Evolutionary conservation across 1,284 basidiomycete genomes (phyloP).

Genomic region (Sphaerobolus stellatus): DNA sequence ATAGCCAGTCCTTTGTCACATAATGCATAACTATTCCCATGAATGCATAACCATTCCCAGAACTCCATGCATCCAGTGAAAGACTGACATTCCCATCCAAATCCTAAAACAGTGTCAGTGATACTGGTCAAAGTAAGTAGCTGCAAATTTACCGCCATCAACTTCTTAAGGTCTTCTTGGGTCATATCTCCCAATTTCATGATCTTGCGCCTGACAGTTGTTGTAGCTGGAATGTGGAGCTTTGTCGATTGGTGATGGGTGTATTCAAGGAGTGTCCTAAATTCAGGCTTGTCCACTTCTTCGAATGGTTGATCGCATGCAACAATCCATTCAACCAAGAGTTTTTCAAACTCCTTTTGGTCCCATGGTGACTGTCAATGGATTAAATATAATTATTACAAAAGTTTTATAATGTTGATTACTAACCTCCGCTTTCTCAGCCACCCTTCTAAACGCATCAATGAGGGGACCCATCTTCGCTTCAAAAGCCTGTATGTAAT

Average conservation of each 20-base stretch:
- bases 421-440: neutral
- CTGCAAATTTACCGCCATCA: constrained; percentile 1
- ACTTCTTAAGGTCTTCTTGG: constrained; percentile 23
- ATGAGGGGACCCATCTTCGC: neutral
- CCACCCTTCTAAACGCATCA: neutral
- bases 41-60: constrained; percentile 30
- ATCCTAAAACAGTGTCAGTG: constrained; percentile 14
- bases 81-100: constrained; percentile 25
- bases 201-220: constrained; percentile 7
- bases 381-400: too few species aligned
- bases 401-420: too few species aligned
- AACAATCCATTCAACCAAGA: constrained; percentile 29
- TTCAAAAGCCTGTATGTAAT: neutral
- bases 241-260: neutral
- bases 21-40: constrained; percentile 35
- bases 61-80: constrained; percentile 34
- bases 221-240: constrained; percentile 7
- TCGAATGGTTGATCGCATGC: constrained; percentile 34
- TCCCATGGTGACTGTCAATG: constrained; percentile 14
- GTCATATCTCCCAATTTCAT: constrained; percentile 17
- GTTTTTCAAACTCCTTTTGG: constrained; percentile 24
- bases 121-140: neutral
- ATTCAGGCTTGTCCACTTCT: constrained; percentile 30
- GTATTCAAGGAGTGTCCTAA: constrained; percentile 26
- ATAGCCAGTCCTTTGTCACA: constrained; percentile 17